These are phyloP conservation scores for Tephrocybe rancida DNA, from an alignment of 768 basidiomycete genomes.

Conservation along the genomic window DNA sequence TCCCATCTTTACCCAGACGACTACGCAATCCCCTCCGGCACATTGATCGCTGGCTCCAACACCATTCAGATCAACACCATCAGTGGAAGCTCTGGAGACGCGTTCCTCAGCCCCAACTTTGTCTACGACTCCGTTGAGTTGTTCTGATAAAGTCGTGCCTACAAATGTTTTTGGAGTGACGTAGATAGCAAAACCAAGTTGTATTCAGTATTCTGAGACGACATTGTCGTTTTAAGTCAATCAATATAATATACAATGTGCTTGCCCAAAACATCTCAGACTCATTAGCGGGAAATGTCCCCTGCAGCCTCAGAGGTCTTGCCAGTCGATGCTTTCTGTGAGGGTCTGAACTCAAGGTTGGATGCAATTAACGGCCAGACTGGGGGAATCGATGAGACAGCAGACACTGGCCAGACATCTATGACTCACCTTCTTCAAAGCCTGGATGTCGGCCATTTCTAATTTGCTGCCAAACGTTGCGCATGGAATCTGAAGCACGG, in stretches of 20 bases:
- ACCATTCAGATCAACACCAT: conserved; percentile 44
- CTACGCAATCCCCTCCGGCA: conserved; percentile 41
- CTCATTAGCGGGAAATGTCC: conserved; percentile 4
- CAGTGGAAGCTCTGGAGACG: conserved; percentile 46
- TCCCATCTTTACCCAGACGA: conserved; percentile 28
- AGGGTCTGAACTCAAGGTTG: conserved; percentile 61
- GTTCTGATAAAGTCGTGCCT: conserved; percentile 25
- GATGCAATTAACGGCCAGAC: conserved; percentile 73
- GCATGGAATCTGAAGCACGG: conserved; percentile 82
- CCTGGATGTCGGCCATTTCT: conserved; percentile 82
- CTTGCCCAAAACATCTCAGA: not conserved
- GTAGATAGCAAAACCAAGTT: not conserved
- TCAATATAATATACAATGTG: not conserved
- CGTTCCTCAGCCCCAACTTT: conserved; percentile 48
- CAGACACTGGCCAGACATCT: conserved; percentile 13
- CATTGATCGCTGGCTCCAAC: conserved; percentile 41
- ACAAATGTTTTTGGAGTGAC: not conserved
- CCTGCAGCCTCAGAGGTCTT: conserved; percentile 19
- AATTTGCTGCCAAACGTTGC: conserved; percentile 83
- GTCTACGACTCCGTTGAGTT: conserved; percentile 45
- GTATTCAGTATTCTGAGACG: no score
- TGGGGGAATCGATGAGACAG: conserved; percentile 18
- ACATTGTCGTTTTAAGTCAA: no score
- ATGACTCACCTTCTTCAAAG: conserved; percentile 73
- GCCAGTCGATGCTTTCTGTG: conserved; percentile 15